Evolutionary conservation across 805 yeast genomes (phyloP), one percentile per base, ranked within the genome.

Genomic region (Metschnikowia kunwiensis): DNA sequence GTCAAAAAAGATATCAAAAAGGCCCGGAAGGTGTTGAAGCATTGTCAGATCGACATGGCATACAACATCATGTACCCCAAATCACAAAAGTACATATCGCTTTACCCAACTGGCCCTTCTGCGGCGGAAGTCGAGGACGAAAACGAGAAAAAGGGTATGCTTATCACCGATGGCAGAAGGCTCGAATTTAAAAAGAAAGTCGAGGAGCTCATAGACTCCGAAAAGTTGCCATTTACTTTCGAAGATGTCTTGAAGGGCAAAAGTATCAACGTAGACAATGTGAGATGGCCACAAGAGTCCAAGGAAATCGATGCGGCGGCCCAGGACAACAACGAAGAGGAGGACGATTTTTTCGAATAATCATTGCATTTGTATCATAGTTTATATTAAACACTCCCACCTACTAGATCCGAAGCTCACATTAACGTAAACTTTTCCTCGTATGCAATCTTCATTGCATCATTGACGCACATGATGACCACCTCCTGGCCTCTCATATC

Each of bases 61-160:
- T 89, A 89, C 56, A 78, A 81, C 9, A 71, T 80, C 12, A 72
- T 82, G 54, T 89, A 78, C 66, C 96, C 97, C 22, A 78, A 75
- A 52, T 74, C 80, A 33, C 80, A 77, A 51, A 88, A 86, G 61
- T 89, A 89, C 58, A 75, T 86, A 23, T 76, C 96, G 0, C 60
- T 89, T 41, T 89, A 78, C 58, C 88, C 93, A 13, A 60, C 59
- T 22, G 55, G 55, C 3, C 49, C 41, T 14, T 38, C 32, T 26
- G 52, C 42, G 9, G 58, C 58, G 14, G 62, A 57, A 17, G 49
- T 40, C 15, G 44, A 46, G 7, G 60, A 61, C 27, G 61, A 60
- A n/a, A 58, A 60, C 32, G 73, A 68, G 10, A 66, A 63, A 42
- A 63, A 59, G 37, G 78, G 74, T 4, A 41, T 59, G 35, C 55